Evolutionary conservation across 2,329 filamentous ascomycete species (phyloP), one percentile per base, ranked within the genome.

Genomic region (Torrubiella hemipterigena): DNA sequence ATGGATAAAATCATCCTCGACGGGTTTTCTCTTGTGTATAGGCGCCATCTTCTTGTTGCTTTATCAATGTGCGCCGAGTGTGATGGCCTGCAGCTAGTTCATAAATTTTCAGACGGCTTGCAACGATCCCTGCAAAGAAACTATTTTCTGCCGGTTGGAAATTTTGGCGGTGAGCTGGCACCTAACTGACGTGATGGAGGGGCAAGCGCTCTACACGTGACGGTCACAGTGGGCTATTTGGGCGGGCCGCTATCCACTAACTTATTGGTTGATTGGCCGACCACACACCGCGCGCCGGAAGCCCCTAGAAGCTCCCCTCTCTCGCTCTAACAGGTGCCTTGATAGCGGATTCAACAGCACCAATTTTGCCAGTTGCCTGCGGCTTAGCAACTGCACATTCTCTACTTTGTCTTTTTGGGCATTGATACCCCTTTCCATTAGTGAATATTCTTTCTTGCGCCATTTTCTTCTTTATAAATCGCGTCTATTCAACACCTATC

Each of bases 1-100:
- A 40, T 64, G 63, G 38, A 76, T 59, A 36, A 76, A 75, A 35
- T 75, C 70, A 44, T 74, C 69, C 34, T 64, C 59, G 28, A 56
- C 49, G 10, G 58, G 51, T 42, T 68, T 68, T 40, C 67, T 59
- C 40, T 70, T 70, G 16, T 59, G 54, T 26, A 54, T 52, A 34
- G 62, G 61, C 27, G 63, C 58, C 65, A 69, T 68, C 27, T 42
- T 56, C 18, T 15, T 33, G 22, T 22, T 17, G 19, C 5, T 13
- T 8, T 27, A 17, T 32, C 36, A n/a, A n/a, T n/a, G n/a, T n/a
- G n/a, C n/a, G n/a, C n/a, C n/a, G n/a, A n/a, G n/a, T n/a, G n/a
- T n/a, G n/a, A n/a, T n/a, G n/a, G n/a, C n/a, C n/a, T n/a, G n/a
- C n/a, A n/a, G n/a, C n/a, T n/a, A n/a, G 31, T 6, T 18, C 24